phyloP scores from a whole-genome alignment of 164 flowering plant species.

The Aristolochia contorta region DNA sequence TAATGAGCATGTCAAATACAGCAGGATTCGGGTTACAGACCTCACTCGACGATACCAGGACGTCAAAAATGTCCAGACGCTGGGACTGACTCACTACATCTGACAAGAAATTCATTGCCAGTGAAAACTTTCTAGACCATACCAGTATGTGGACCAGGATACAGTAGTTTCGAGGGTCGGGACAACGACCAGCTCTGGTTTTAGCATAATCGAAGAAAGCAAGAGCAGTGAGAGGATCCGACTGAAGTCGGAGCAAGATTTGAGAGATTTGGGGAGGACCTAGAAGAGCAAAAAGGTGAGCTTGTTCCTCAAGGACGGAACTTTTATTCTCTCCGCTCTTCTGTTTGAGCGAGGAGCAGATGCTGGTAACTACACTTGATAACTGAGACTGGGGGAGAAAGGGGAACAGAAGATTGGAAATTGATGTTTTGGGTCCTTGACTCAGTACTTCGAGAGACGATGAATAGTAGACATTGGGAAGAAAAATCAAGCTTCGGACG shows the following conservation, averaged over 20 bases:
- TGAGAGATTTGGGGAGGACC: conserved; percentile 49
- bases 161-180: conserved; percentile 43
- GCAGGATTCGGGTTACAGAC: conserved; percentile 70
- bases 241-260: conserved; percentile 71
- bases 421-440: conserved; percentile 5
- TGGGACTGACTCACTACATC: conserved; percentile 32
- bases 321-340: conserved; percentile 3
- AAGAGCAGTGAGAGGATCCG: conserved; percentile 48
- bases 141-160: conserved; percentile 57
- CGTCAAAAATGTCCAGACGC: conserved; percentile 25
- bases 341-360: conserved; percentile 45
- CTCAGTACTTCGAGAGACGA: not conserved
- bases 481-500: not conserved
- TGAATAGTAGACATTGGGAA: not conserved
- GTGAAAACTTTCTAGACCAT: conserved; percentile 42
- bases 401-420: conserved; percentile 33
- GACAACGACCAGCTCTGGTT: conserved; percentile 36
- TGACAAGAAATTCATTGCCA: conserved; percentile 44
- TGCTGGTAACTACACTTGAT: conserved; percentile 52
- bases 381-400: conserved; percentile 53
- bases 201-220: conserved; percentile 71
- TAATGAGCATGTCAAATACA: conserved; percentile 75
- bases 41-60: conserved; percentile 31
- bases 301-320: conserved; percentile 17
- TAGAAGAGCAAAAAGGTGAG: conserved; percentile 43